Evolutionary conservation across 1,284 basidiomycete genomes (phyloP), one percentile per base, ranked within the genome.

Genomic region (Gomphus bonarii): DNA sequence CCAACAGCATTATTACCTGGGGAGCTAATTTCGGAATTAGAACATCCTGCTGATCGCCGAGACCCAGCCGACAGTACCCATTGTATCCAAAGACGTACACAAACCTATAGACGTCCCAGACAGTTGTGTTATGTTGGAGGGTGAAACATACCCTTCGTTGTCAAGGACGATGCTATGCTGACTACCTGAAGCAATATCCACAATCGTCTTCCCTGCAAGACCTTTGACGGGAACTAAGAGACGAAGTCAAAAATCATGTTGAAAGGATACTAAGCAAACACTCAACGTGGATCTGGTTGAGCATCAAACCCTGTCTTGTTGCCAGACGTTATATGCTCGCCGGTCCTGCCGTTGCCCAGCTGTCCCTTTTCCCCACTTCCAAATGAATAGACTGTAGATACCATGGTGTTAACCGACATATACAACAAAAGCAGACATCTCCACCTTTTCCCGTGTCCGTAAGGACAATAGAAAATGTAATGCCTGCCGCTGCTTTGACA

Each of bases 331-430:
- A 95, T 88, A 43, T 91, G 81, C 70, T 95, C 91, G 18, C 93
- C 91, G 0, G 91, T 93, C 58, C 82, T 81, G 14, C 94, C 94
- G 65, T 93, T 95, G 1, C 93, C 95, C 0, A 97, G 76, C 63
- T 97, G 92, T 1, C 95, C 95, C 62, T 91, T 85, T 70, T 97
- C 92, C n/a, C 84, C 88, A 56, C 88, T 93, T 36, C 95, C 95
- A 62, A 91, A 85, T 0, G 91, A 80, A 66, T 88, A 97, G 2
- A 97, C 90, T 84, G 61, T 31, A 31, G 16, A 44, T 38, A 16
- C 30, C 16, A 28, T 28, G 36, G 14, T 9, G 54, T 30, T 22
- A 57, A 50, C 20, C 10, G 3, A 25, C 31, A 36, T 30, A 22
- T 3, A 18, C 14, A n/a, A 25, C 33, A 1, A n/a, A 20, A 9